Conservation (phyloP, 108 stramenopile genomes). For the Nitzschia sp. region DNA sequence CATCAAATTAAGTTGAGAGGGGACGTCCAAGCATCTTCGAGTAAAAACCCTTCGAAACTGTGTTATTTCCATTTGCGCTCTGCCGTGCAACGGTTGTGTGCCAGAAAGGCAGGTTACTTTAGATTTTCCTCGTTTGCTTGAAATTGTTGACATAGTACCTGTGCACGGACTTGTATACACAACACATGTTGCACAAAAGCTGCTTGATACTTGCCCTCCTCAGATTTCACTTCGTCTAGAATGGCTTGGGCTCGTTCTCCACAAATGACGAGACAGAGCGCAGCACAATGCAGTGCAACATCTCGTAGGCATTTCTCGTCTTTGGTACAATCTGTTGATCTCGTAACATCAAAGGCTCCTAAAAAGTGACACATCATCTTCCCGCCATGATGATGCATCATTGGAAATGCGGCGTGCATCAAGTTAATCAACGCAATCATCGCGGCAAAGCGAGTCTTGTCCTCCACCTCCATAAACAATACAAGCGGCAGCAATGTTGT, state of each 20-base stretch:
- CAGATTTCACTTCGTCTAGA: constrained; percentile 33
- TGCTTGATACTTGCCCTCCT: constrained; percentile 10
- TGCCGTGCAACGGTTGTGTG: no score
- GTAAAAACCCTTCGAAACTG: no score
- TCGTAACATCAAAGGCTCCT: constrained; percentile 20
- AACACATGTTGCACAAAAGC: neutral
- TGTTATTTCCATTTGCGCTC: no score
- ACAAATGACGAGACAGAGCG: constrained; percentile 44
- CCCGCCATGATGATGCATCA: constrained; percentile 61
- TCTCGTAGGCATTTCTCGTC: constrained; percentile 16
- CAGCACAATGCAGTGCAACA: constrained; percentile 40
- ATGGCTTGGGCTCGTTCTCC: constrained; percentile 34
- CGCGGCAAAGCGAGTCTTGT: constrained; percentile 33
- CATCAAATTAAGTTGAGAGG: no score
- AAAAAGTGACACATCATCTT: constrained; percentile 63
- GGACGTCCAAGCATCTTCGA: no score
- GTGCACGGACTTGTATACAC: no score
- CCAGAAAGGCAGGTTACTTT: no score
- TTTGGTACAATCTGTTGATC: constrained; percentile 2
- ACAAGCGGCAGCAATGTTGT: constrained; percentile 57
- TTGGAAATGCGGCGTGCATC: constrained; percentile 59
- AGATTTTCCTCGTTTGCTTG: no score
- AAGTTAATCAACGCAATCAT: constrained; percentile 49
- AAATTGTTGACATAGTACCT: no score
- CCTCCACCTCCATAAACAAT: neutral